Conservation (phyloP, 75 land plant species). For the Picea glauca region DNA sequence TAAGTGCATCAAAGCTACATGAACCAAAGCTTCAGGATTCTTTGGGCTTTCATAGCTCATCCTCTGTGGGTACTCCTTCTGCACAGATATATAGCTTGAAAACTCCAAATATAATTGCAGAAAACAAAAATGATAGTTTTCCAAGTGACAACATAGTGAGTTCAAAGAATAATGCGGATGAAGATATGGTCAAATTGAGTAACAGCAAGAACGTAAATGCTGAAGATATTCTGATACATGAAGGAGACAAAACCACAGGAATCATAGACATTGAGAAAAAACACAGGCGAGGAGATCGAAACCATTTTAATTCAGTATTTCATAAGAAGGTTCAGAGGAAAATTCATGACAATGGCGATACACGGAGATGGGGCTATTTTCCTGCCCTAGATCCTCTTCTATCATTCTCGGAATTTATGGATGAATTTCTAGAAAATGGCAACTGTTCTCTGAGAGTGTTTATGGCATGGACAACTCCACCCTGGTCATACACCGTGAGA, state of each 20-base stretch:
- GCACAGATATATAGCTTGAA: neutral
- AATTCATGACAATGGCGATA: slow-evolving; percentile 27
- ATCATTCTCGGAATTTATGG: slow-evolving; percentile 74
- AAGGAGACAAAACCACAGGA: neutral
- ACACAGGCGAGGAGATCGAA: neutral
- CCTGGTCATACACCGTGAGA: slow-evolving; percentile 83
- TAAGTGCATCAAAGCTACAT: neutral
- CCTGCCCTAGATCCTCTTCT: slow-evolving; percentile 71
- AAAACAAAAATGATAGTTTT: neutral
- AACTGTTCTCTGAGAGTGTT: slow-evolving; percentile 68
- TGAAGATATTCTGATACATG: neutral
- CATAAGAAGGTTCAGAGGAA: neutral
- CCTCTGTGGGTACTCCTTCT: neutral
- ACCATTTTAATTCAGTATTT: neutral
- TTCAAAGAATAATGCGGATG: neutral
- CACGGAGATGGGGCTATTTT: slow-evolving; percentile 77
- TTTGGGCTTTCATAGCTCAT: neutral
- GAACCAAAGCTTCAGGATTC: neutral
- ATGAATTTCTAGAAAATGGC: slow-evolving; percentile 46
- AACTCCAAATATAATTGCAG: neutral
- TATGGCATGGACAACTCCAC: slow-evolving; percentile 94
- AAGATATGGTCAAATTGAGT: neutral
- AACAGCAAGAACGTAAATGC: neutral
- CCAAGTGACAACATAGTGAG: slow-evolving; percentile 3
- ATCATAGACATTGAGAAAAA: neutral